Evolutionary conservation across 169 alveolate genomes (phyloP).

Genomic region (Plasmodium malariae): DNA sequence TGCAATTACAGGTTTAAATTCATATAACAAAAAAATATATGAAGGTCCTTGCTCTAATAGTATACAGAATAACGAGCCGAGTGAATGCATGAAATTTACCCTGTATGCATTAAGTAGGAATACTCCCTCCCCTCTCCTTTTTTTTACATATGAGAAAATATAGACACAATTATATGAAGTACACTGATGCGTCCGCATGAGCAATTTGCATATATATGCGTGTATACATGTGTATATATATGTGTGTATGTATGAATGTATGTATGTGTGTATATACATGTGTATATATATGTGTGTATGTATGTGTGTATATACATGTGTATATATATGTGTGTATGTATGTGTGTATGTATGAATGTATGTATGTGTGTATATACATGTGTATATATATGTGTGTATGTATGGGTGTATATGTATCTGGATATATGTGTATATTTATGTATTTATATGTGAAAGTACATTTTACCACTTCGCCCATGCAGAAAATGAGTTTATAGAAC

Average conservation of each 20-base stretch:
- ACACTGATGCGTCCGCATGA: too few relatives aligned
- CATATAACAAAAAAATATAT: constrained; percentile 27
- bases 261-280: too few relatives aligned
- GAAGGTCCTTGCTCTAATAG: constrained; percentile 20
- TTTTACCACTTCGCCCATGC: neutral
- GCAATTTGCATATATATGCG: too few relatives aligned
- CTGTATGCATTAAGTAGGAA: constrained; percentile 56
- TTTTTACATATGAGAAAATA: neutral
- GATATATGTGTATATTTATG: neutral
- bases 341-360: too few relatives aligned
- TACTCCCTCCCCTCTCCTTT: neutral
- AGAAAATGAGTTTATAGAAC: constrained; percentile 45
- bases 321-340: too few relatives aligned
- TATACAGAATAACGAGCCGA: neutral
- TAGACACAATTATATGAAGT: too few relatives aligned
- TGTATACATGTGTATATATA: neutral
- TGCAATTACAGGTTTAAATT: constrained; percentile 26
- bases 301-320: too few relatives aligned
- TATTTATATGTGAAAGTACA: too few relatives aligned
- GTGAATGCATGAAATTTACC: constrained; percentile 31
- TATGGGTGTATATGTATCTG: neutral
- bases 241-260: neutral
- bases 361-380: too few relatives aligned
- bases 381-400: too few relatives aligned
- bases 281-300: too few relatives aligned